Evolutionary conservation across 2,329 filamentous ascomycete genomes (phyloP).

Genomic region (Scedosporium boydii): DNA sequence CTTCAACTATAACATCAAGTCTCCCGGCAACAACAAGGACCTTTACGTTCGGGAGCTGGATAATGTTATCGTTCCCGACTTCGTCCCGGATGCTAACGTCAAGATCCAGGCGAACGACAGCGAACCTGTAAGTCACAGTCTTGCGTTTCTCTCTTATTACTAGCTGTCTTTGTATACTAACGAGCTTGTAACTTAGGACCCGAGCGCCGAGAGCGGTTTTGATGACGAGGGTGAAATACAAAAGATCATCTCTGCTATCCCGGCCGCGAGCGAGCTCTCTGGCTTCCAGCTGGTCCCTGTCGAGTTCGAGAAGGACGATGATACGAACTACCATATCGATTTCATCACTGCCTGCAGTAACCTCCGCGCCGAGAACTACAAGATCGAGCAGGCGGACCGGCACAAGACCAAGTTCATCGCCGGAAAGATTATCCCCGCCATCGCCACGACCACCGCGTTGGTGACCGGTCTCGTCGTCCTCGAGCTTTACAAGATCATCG

Average conservation of each 20-base stretch:
- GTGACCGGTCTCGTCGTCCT: conserved; percentile 89
- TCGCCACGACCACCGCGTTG: conserved; percentile 91
- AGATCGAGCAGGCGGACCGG: conserved; percentile 81
- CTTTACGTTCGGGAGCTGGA: conserved; percentile 75
- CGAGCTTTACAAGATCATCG: conserved; percentile 92
- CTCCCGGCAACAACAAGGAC: conserved; percentile 56
- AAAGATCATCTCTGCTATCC: conserved; percentile 62
- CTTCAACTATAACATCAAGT: conserved; percentile 95
- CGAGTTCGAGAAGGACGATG: conserved; percentile 98
- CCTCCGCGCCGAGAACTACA: conserved; percentile 94
- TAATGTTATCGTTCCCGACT: conserved; percentile 92
- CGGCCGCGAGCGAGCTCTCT: conserved; percentile 68
- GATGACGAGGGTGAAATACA: conserved; percentile 71
- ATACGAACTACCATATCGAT: conserved; percentile 96
- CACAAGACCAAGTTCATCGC: conserved; percentile 99
- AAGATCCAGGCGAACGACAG: conserved; percentile 97
- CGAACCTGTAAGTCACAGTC: conserved; percentile 55
- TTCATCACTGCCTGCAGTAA: conserved; percentile 98
- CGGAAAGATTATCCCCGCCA: conserved; percentile 97
- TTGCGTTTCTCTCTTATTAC: background rate
- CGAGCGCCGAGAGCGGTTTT: conserved; percentile 57
- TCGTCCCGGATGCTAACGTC: conserved; percentile 78
- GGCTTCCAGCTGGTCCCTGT: conserved; percentile 87
- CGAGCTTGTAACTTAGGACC: conserved; percentile 48
- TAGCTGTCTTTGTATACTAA: conserved; percentile 6